Evolutionary conservation across 495 filamentous ascomycete genomes (phyloP), one percentile per base, ranked within the genome.

Genomic region (Ramalina intermedia): DNA sequence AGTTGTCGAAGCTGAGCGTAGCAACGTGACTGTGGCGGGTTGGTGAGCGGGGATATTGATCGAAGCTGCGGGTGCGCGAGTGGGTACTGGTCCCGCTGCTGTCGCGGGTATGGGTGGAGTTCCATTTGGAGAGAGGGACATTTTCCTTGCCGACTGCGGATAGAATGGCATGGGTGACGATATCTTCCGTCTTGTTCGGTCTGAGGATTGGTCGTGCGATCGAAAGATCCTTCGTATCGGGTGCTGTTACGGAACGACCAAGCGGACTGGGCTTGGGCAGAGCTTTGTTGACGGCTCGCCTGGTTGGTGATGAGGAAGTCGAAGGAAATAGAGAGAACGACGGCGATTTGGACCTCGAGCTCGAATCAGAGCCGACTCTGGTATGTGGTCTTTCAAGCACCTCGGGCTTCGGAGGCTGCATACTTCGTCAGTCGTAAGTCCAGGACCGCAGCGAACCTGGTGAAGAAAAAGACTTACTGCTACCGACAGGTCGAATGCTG

Each of bases 251-350:
- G 11, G 79, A 78, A 27, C 79, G 74, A 13, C 64, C 58, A 11
- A 78, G 59, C n/a, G 76, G 64, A 39, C 62, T 63, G 1, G 69
- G 65, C 5, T 69, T 67, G 26, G 56, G 63, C 33, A 61, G 67
- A 13, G 55, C 52, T 37, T 65, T 69, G 44, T 65, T 68, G 6
- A 55, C 52, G 2, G 61, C 63, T 4, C 58, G 58, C 16, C 63
- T 24, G 43, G 62, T 56, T 6, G 70, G 65, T 3, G 67, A 65
- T 17, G 69, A 67, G 21, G 64, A 70, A 8, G 70, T 70, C 11
- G 69, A 60, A 14, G 82, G 80, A 51, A 85, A 87, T n/a, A 84
- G 61, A 3, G 72, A 72, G 47, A 85, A 78, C 11, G 67, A 69
- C 1, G 81, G 76, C 24, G 79, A 78, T 55, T 64, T 72, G 36